These are phyloP conservation scores for Paramecium biaurelia DNA, from an alignment of 73 alveolate genomes.

Conservation along the genomic window DNA sequence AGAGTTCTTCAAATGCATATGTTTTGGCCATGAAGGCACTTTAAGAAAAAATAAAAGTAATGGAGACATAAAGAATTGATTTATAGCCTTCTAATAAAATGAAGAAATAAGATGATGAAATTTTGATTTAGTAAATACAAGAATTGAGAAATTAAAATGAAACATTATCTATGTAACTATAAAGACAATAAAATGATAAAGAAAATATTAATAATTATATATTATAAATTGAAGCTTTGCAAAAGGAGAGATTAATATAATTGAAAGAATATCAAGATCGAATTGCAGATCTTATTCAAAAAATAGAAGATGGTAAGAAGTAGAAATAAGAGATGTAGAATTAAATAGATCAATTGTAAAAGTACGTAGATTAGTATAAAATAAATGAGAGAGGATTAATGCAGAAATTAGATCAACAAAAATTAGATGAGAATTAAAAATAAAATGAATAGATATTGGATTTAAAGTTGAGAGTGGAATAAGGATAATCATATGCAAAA, in stretches of 20 bases:
- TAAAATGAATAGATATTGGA: neutral
- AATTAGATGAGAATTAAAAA: neutral
- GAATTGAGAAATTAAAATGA: neutral
- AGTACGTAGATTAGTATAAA: neutral
- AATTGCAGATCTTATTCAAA: neutral
- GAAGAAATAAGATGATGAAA: neutral
- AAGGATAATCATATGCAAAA: neutral
- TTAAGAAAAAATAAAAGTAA: neutral
- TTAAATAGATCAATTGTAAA: neutral
- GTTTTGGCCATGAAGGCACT: constrained; percentile 26
- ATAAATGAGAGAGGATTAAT: neutral
- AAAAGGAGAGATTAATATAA: neutral
- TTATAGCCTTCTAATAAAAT: neutral
- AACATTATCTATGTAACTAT: neutral
- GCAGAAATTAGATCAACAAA: neutral
- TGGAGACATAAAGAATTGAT: neutral
- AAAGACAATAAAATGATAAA: neutral
- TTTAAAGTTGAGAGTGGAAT: neutral
- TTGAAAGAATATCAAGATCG: neutral
- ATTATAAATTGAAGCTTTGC: neutral
- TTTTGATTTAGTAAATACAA: neutral
- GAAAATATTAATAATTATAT: neutral
- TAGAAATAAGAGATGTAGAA: neutral
- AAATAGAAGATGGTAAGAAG: neutral
- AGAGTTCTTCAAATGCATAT: neutral